Evolutionary conservation across 352 stramenopile genomes (phyloP).

Genomic region (Phytophthora ramorum): DNA sequence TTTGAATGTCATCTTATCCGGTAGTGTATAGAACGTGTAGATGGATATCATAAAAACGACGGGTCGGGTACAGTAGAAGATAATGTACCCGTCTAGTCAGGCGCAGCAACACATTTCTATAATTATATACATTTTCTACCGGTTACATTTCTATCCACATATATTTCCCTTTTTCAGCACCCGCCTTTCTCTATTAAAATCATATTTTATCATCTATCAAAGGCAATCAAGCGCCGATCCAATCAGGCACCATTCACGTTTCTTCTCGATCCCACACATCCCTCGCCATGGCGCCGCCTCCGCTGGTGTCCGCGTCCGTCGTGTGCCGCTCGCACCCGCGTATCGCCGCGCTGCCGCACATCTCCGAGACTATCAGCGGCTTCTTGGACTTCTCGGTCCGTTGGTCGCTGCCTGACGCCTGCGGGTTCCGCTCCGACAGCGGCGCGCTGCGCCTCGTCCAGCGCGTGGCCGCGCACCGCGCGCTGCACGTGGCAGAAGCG

Average conservation of each 20-base stretch:
- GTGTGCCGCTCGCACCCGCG: slow-evolving; percentile 29
- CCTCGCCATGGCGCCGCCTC: slow-evolving; percentile 3
- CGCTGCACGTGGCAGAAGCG: not conserved
- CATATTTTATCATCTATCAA: slow-evolving; percentile 2
- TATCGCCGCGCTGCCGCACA: slow-evolving; percentile 37
- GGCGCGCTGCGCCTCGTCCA: slow-evolving; percentile 31
- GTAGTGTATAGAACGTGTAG: too few relatives aligned
- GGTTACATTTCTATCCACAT: too few relatives aligned
- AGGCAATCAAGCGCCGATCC: not conserved
- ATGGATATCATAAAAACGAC: too few relatives aligned
- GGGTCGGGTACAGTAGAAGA: too few relatives aligned
- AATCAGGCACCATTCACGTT: slow-evolving; percentile 19
- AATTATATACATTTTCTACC: too few relatives aligned
- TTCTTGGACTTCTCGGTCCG: slow-evolving; percentile 39
- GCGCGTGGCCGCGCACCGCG: slow-evolving; percentile 26
- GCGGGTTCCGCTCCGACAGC: slow-evolving; percentile 23
- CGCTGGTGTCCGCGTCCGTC: slow-evolving; percentile 20
- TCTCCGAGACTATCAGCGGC: slow-evolving; percentile 35
- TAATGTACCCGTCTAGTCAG: too few relatives aligned
- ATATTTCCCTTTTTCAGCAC: too few relatives aligned
- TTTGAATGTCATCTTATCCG: too few relatives aligned
- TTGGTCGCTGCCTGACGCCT: slow-evolving; percentile 34
- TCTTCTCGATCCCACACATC: slow-evolving; percentile 16
- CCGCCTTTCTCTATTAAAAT: not conserved
- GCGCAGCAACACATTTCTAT: too few relatives aligned